phyloP scores from a whole-genome alignment of 2,329 filamentous ascomycete genomes.

The Clathrospora elynae region DNA sequence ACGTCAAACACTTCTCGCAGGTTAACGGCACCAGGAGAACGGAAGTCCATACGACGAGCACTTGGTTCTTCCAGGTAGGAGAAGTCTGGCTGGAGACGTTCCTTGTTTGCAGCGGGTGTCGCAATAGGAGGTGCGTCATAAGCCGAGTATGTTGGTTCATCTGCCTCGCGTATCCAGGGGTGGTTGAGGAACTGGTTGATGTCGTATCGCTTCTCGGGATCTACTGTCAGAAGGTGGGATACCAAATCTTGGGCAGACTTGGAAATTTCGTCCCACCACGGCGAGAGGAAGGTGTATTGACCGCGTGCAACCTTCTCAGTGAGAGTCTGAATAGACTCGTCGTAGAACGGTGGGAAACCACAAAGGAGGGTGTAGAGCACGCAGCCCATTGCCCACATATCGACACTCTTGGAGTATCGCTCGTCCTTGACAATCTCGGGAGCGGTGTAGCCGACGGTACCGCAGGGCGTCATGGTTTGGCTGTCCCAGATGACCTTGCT shows the following conservation, averaged over 20 bases:
- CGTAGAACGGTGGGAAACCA: conserved; percentile 97
- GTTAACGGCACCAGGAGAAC: conserved; percentile 92
- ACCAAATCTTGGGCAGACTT: conserved; percentile 93
- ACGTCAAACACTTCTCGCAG: conserved; percentile 97
- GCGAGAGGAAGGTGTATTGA: conserved; percentile 96
- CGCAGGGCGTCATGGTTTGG: conserved; percentile 98
- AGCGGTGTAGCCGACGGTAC: conserved; percentile 96
- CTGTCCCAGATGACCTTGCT: conserved; percentile 99
- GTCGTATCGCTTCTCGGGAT: conserved; percentile 92
- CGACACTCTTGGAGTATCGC: conserved; percentile 96
- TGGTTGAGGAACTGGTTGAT: conserved; percentile 93
- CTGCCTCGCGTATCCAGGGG: conserved; percentile 82
- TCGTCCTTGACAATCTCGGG: conserved; percentile 99
- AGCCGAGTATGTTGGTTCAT: conserved; percentile 69
- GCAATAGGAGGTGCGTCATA: conserved; percentile 73
- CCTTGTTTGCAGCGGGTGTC: conserved; percentile 67
- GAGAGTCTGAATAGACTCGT: conserved; percentile 94
- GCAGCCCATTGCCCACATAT: conserved; percentile 98
- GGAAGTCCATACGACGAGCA: conserved; percentile 83
- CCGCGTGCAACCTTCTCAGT: conserved; percentile 97
- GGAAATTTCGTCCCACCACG: conserved; percentile 99
- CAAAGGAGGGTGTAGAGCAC: conserved; percentile 96
- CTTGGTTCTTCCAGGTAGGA: conserved; percentile 63
- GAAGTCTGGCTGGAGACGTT: conserved; percentile 57
- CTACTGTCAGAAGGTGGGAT: conserved; percentile 88